Evolutionary conservation across 305 asterid species (phyloP).

Genomic region (Galium porrigens): DNA sequence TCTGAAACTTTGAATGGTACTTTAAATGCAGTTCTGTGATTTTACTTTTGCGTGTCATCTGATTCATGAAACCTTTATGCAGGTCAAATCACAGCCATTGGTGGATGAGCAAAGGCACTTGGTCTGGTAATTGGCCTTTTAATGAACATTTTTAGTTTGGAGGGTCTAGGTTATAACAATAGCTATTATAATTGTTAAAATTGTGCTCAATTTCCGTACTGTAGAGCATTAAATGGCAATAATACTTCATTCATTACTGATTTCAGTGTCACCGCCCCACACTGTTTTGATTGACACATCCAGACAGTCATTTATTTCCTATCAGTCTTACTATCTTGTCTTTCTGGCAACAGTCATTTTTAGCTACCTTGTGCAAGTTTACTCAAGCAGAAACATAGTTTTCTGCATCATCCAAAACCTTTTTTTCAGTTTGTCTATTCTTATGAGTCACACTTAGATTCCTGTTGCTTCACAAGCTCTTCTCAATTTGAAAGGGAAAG

Average conservation of each 20-base stretch:
- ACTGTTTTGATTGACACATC: neutral
- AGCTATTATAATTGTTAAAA: neutral
- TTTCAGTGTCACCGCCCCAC: neutral
- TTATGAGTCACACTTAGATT: neutral
- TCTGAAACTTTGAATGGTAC: neutral
- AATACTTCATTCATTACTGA: neutral
- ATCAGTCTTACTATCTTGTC: neutral
- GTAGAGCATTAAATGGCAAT: neutral
- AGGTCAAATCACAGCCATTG: constrained; percentile 90
- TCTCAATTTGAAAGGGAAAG: neutral
- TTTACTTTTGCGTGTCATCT: neutral
- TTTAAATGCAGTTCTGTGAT: neutral
- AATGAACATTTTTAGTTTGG: constrained; percentile 1
- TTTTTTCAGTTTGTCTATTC: neutral
- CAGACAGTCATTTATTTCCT: neutral
- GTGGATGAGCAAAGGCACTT: constrained; percentile 64
- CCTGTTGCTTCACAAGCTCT: neutral
- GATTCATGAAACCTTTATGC: constrained; percentile 6
- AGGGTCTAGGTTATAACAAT: neutral
- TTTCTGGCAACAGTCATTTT: neutral
- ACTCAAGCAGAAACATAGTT: neutral
- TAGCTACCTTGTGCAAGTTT: neutral
- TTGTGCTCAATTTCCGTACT: neutral
- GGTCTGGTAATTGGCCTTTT: constrained; percentile 54
- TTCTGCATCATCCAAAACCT: neutral